Evolutionary conservation across 2,329 filamentous ascomycete genomes (phyloP), one percentile per base, ranked within the genome.

Genomic region (Exophiala aquamarina): DNA sequence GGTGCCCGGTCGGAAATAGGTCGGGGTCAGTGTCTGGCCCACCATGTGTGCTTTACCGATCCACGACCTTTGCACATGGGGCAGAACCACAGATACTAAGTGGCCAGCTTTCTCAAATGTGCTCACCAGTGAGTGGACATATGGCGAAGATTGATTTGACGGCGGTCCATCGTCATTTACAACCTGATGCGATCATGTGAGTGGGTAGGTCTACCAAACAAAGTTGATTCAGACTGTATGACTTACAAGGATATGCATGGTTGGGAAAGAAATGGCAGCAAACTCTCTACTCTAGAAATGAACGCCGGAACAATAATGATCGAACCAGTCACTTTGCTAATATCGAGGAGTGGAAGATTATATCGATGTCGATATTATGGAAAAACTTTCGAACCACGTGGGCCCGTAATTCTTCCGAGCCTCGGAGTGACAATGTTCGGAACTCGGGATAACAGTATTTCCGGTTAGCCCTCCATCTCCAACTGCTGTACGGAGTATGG

Each of bases 31-130:
- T 8, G 87, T 87, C 66, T 92, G 86, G 47, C 91, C 91, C 61
- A 97, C 90, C 63, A 97, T 87, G 69, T 97, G 93, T 2, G 93
- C 93, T 75, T 98, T 98, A 60, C 91, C 91, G 62, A 98, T 97
- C 93, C 93, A 98, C 47, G 90, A 95, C 54, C 92, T 84, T 71
- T 98, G 93, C 5, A 84, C 85, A 66, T 96, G 82, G 2, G 93
- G 93, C 11, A 98, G 81, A 55, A 93, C 86, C 40, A 98, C 91
- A 6, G 89, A 95, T 51, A 97, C 89, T n/a, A 74, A 77, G 69
- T 96, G 92, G 6, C 90, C 90, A 23, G 85, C 82, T 47, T 75
- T 69, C 65, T 89, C 49, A 41, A 93, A 82, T 43, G 79, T 78
- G 51, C 81, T 74, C 34, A 91, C 78, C 48, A 92, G 78, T 53